Conservation (phyloP, 2,329 filamentous ascomycete genomes). For the Xenosphaeropsis pyriputrescens region DNA sequence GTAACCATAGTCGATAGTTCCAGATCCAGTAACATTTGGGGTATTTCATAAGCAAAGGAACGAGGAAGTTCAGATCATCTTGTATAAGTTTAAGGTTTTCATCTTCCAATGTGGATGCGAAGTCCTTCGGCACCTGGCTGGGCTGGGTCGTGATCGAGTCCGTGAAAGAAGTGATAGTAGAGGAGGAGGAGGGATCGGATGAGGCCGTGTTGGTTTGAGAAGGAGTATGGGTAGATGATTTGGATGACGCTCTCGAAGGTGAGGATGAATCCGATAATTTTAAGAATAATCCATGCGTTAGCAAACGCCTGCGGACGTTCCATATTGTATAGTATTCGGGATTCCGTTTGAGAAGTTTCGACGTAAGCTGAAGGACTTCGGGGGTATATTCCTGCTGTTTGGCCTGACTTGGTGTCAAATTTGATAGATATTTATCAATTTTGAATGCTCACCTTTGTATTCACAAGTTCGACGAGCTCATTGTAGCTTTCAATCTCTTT, state of each 20-base stretch:
- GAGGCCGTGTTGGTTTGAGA: conserved; percentile 45
- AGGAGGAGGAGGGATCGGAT: conserved; percentile 41
- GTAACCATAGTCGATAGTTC: conserved; percentile 84
- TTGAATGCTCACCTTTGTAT: conserved; percentile 36
- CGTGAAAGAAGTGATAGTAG: conserved; percentile 38
- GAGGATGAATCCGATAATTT: conserved; percentile 32
- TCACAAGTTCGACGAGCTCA: conserved; percentile 52
- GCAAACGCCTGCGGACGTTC: conserved; percentile 69
- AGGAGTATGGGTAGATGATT: conserved; percentile 28
- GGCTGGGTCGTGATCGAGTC: conserved; percentile 35
- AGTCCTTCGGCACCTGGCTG: conserved; percentile 24
- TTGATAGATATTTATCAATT: not conserved
- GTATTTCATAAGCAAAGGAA: conserved; percentile 69
- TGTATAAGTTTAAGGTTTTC: conserved; percentile 44
- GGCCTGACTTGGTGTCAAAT: conserved; percentile 11
- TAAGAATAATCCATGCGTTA: conserved; percentile 42
- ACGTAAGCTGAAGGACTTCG: conserved; percentile 51
- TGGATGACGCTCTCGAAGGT: conserved; percentile 39
- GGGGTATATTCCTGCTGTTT: conserved; percentile 19
- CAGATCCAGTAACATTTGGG: conserved; percentile 99
- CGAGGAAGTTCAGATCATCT: conserved; percentile 65
- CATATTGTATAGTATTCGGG: conserved; percentile 86
- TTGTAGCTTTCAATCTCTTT: conserved; percentile 66
- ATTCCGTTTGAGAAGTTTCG: conserved; percentile 61
- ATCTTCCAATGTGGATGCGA: conserved; percentile 32